A percentile compares a stretch with the other conserved stretches of the same genome.
Evolutionary conservation across 805 yeast species (phyloP).

Genomic region (Teunomyces atbi): DNA sequence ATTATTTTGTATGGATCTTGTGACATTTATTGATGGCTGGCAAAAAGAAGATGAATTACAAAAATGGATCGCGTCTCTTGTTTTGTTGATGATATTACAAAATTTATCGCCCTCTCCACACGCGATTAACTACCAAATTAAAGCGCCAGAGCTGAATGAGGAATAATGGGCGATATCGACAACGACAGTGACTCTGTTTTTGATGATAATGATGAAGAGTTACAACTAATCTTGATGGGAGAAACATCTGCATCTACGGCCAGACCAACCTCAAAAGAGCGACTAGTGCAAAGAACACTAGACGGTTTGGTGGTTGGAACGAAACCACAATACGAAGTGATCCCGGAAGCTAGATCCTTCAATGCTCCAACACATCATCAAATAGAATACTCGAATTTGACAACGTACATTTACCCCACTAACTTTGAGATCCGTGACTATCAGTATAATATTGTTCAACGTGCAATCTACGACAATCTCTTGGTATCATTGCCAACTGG

Average conservation of each 20-base stretch:
- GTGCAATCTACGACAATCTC: constrained; percentile 69
- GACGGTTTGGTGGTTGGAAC: not conserved
- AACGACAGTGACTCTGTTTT: constrained; percentile 11
- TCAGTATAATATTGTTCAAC: constrained; percentile 75
- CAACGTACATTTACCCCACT: constrained; percentile 74
- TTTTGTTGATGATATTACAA: not conserved
- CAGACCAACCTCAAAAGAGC: not conserved
- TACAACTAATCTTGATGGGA: constrained; percentile 2
- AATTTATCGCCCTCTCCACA: not conserved
- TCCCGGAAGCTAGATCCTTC: not conserved
- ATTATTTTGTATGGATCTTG: constrained; percentile 27
- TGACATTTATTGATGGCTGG: not conserved
- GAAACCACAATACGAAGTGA: constrained; percentile 1
- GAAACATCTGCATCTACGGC: not conserved
- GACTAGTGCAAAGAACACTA: not conserved
- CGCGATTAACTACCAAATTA: not conserved
- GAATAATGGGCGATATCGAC: not conserved
- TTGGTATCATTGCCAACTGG: constrained; percentile 97
- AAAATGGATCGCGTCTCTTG: too few species aligned
- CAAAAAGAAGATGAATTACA: too few species aligned
- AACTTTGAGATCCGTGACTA: constrained; percentile 84
- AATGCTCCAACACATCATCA: constrained; percentile 10
- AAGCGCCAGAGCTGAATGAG: not conserved
- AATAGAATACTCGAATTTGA: constrained; percentile 4
- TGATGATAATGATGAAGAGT: constrained; percentile 11